phyloP scores from a whole-genome alignment of 1,284 basidiomycete genomes.

The Austropuccinia psidii region DNA sequence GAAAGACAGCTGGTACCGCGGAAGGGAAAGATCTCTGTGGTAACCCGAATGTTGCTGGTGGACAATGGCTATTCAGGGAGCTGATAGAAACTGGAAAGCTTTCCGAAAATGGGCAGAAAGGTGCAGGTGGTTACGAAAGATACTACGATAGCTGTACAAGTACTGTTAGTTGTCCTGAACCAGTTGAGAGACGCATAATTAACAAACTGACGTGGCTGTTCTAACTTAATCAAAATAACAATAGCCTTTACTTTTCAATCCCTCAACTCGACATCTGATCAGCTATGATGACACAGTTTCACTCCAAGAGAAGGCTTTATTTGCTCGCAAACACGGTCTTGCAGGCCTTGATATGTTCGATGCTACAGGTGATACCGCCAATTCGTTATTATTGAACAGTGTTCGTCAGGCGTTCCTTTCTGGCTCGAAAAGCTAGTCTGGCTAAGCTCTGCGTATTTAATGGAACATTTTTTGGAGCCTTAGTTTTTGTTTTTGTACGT shows the following conservation, averaged over 20 bases:
- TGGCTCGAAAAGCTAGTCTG: background rate
- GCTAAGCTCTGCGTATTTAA: too few relatives aligned
- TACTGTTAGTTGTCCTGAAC: slow-evolving; percentile 10
- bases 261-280: slow-evolving; percentile 20
- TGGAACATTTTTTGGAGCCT: too few relatives aligned
- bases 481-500: too few relatives aligned
- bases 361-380: slow-evolving; percentile 17
- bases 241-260: slow-evolving; percentile 35
- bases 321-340: slow-evolving; percentile 4
- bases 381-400: slow-evolving; percentile 5
- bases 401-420: background rate
- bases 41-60: background rate
- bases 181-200: background rate
- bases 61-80: slow-evolving; percentile 30
- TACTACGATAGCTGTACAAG: slow-evolving; percentile 27
- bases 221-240: background rate
- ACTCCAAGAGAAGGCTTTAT: slow-evolving; percentile 14
- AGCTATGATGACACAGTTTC: slow-evolving; percentile 26
- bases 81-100: slow-evolving; percentile 19
- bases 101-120: slow-evolving; percentile 12
- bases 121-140: slow-evolving; percentile 12
- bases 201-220: too few relatives aligned
- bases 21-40: slow-evolving; percentile 7
- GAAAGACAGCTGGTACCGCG: slow-evolving; percentile 3
- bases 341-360: slow-evolving; percentile 32